These are phyloP conservation scores for Saccharomycopsis sp. DNA, from an alignment of 805 yeast species.

Conservation along the genomic window DNA sequence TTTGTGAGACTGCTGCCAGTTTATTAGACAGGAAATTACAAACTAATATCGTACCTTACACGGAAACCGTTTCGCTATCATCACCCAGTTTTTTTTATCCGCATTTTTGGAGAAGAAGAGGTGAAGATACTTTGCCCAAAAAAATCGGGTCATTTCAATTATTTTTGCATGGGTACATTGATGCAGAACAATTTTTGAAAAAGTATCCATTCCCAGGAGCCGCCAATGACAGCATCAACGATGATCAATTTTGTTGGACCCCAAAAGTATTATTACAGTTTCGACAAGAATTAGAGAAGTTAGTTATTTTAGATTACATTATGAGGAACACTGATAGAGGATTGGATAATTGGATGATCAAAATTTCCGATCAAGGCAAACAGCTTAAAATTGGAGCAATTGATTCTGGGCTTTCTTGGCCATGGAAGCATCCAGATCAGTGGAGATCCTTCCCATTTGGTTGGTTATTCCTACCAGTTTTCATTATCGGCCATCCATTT, in stretches of 20 bases:
- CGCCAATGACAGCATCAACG: neutral
- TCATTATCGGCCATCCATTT: constrained; percentile 62
- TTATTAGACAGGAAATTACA: constrained; percentile 54
- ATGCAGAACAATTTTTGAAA: constrained; percentile 54
- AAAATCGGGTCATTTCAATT: constrained; percentile 66
- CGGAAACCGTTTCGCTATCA: constrained; percentile 47
- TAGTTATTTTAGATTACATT: constrained; percentile 63
- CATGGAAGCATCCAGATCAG: constrained; percentile 80
- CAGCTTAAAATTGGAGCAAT: constrained; percentile 57
- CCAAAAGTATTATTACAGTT: constrained; percentile 41
- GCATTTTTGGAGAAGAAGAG: constrained; percentile 34
- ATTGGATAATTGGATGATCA: constrained; percentile 73
- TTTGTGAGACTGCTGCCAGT: constrained; percentile 67
- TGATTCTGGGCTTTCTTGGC: constrained; percentile 68
- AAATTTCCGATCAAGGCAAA: constrained; percentile 37
- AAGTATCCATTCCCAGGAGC: constrained; percentile 51
- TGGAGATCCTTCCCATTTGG: constrained; percentile 78
- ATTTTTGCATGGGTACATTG: constrained; percentile 49
- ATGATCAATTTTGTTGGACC: constrained; percentile 45
- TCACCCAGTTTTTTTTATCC: constrained; percentile 48
- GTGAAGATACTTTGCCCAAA: constrained; percentile 24
- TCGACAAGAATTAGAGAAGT: constrained; percentile 55
- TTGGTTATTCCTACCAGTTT: constrained; percentile 62
- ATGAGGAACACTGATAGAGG: constrained; percentile 74
- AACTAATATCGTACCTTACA: constrained; percentile 56